These are phyloP conservation scores for Senna siamea DNA, from an alignment of 306 rosid genomes.

Conservation along the genomic window DNA sequence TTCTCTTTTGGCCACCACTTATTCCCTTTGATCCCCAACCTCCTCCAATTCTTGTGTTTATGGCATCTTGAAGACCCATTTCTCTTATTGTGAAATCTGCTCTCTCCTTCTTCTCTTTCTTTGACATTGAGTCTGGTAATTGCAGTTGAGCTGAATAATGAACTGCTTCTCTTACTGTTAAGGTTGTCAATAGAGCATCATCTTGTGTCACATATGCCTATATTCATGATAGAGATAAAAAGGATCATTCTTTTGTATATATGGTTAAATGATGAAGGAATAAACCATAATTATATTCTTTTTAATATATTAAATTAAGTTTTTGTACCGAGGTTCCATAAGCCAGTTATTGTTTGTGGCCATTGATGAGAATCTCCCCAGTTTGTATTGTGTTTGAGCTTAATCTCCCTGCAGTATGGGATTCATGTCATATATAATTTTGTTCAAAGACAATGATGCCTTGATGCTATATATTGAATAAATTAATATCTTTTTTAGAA, in stretches of 20 bases:
- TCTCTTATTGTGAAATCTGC: conserved; percentile 39
- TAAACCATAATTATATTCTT: too few relatives aligned
- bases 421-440: too few relatives aligned
- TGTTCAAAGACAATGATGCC: background rate
- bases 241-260: too few relatives aligned
- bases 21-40: conserved; percentile 38
- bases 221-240: background rate
- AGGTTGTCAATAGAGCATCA: conserved; percentile 18
- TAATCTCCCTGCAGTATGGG: conserved; percentile 32
- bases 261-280: too few relatives aligned
- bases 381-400: conserved; percentile 4
- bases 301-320: too few relatives aligned
- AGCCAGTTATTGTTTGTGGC: conserved; percentile 27
- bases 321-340: conserved; percentile 34
- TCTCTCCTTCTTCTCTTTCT: conserved; percentile 37
- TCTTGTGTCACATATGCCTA: conserved; percentile 47
- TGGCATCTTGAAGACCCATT: conserved; percentile 43
- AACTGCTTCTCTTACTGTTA: conserved; percentile 41
- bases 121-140: conserved; percentile 34
- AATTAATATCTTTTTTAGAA: too few relatives aligned
- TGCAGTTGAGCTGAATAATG: conserved; percentile 43
- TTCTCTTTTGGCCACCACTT: conserved; percentile 52
- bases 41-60: conserved; percentile 38
- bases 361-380: conserved; percentile 28
- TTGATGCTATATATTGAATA: too few relatives aligned